These are phyloP conservation scores for Alternaria sp. DNA, from an alignment of 2,329 filamentous ascomycete species.

Conservation along the genomic window DNA sequence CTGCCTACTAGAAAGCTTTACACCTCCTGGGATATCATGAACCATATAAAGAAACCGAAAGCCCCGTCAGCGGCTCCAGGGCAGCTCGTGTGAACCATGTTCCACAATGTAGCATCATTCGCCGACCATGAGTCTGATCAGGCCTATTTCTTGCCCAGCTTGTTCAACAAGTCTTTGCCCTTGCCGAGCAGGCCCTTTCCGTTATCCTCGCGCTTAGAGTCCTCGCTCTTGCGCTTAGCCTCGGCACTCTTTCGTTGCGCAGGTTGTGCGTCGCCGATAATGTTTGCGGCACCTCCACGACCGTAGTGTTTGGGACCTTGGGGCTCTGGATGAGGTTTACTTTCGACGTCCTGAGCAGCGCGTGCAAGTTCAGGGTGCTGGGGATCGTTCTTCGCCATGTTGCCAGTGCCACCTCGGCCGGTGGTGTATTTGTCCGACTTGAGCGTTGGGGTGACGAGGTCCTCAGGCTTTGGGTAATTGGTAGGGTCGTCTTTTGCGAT, in stretches of 20 bases:
- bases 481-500: conserved; percentile 53
- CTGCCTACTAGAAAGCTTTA: conserved; percentile 6
- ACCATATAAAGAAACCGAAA: conserved; percentile 14
- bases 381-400: conserved; percentile 83
- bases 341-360: conserved; percentile 82
- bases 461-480: conserved; percentile 55
- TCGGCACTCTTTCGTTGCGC: conserved; percentile 41
- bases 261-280: conserved; percentile 52
- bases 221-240: conserved; percentile 38
- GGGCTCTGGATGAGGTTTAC: conserved; percentile 58
- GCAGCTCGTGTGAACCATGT: neutral
- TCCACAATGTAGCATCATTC: neutral
- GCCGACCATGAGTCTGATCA: neutral
- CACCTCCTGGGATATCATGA: conserved; percentile 28
- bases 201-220: conserved; percentile 22
- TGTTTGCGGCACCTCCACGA: conserved; percentile 78
- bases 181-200: conserved; percentile 59
- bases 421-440: conserved; percentile 88
- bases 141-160: conserved; percentile 53
- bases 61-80: conserved; percentile 2
- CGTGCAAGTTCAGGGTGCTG: conserved; percentile 73
- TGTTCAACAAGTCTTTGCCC: conserved; percentile 61
- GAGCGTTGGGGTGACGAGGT: conserved; percentile 83
- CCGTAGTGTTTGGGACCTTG: conserved; percentile 73
- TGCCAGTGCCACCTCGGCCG: conserved; percentile 85